Conservation (phyloP, 306 rosid species). For the Neltuma alba region DNA sequence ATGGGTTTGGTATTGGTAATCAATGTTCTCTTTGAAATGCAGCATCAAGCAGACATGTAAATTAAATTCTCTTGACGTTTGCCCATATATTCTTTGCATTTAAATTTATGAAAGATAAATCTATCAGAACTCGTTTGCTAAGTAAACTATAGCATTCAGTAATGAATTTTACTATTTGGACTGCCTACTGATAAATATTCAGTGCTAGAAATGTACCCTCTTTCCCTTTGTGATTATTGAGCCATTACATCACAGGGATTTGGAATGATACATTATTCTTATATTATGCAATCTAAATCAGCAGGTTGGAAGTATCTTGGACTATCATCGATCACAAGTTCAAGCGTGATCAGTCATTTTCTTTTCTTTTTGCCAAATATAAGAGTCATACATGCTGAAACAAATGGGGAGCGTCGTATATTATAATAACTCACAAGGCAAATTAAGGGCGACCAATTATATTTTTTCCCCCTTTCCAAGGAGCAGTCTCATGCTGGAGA, state of each 20-base stretch:
- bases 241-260: background rate
- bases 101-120: background rate
- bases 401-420: background rate
- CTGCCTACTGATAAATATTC: background rate
- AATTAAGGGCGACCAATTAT: background rate
- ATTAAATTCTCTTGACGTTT: background rate
- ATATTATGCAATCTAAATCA: background rate
- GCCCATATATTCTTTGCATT: background rate
- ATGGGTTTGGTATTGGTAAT: slow-evolving; percentile 26
- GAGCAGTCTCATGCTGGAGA: background rate
- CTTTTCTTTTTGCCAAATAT: background rate
- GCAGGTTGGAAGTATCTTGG: background rate
- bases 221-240: background rate
- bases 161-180: background rate
- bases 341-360: background rate
- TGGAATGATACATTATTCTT: background rate
- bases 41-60: background rate
- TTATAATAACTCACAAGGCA: background rate
- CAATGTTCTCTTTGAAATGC: background rate
- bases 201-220: background rate
- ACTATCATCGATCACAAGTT: background rate
- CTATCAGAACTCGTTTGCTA: background rate
- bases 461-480: background rate
- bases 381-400: background rate
- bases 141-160: background rate